These are phyloP conservation scores for Yarrowia sp. DNA, from an alignment of 805 yeast genomes.

Conservation along the genomic window DNA sequence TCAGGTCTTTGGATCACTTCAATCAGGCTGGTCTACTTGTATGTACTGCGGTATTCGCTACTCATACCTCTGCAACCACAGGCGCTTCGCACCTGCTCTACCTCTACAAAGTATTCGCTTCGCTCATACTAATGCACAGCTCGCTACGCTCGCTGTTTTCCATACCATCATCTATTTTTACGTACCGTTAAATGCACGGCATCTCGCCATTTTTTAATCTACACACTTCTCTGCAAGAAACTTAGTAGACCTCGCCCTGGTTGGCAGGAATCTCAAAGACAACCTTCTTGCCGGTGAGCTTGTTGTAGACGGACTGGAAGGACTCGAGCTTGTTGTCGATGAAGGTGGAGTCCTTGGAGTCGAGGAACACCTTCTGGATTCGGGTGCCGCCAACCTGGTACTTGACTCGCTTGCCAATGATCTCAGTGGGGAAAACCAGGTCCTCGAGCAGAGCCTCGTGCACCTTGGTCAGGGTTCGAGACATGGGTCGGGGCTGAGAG, in stretches of 20 bases:
- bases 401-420: slow-evolving; percentile 98
- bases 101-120: no score
- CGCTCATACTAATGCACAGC: no score
- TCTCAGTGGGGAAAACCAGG: slow-evolving; percentile 99
- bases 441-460: slow-evolving; percentile 99
- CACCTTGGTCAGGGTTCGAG: slow-evolving; percentile 98
- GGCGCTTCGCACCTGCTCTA: no score
- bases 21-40: no score
- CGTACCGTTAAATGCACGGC: slow-evolving; percentile 34
- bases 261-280: slow-evolving; percentile 85
- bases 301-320: slow-evolving; percentile 97
- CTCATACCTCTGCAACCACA: no score
- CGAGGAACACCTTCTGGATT: slow-evolving; percentile 96
- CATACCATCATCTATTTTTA: slow-evolving; percentile 38
- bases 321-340: slow-evolving; percentile 99
- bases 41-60: no score
- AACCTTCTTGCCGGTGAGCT: slow-evolving; percentile 99
- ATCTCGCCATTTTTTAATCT: slow-evolving; percentile 25
- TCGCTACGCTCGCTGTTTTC: no score
- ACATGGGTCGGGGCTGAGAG: slow-evolving; percentile 99
- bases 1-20: no score
- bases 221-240: background rate
- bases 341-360: slow-evolving; percentile 95
- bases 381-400: slow-evolving; percentile 98
- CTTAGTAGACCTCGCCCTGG: slow-evolving; percentile 52